Evolutionary conservation across 495 filamentous ascomycete genomes (phyloP).

Genomic region (Daldinia bambusicola): DNA sequence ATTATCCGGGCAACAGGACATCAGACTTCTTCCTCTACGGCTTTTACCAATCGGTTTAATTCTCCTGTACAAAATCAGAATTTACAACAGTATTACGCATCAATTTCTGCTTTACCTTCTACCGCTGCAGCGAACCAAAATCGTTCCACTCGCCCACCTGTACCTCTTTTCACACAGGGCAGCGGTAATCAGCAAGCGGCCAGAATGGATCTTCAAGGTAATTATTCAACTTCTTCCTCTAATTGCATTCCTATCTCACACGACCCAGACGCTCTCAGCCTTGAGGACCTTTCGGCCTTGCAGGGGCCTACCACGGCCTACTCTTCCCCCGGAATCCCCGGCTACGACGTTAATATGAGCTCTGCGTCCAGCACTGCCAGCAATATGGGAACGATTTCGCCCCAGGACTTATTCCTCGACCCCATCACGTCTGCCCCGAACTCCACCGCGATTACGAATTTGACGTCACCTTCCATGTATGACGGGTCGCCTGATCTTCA

Average conservation of each 20-base stretch:
- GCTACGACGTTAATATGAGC: constrained; percentile 56
- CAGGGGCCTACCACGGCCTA: constrained; percentile 61
- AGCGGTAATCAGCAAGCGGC: constrained; percentile 55
- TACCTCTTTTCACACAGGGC: constrained; percentile 63
- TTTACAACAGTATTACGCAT: constrained; percentile 62
- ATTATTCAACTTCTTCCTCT: constrained; percentile 23
- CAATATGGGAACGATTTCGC: constrained; percentile 80
- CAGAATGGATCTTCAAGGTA: constrained; percentile 63
- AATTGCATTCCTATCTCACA: constrained; percentile 54
- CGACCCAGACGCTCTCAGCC: constrained; percentile 57
- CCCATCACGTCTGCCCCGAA: constrained; percentile 78
- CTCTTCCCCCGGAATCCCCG: constrained; percentile 62
- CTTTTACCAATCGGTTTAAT: constrained; percentile 66
- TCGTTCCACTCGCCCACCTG: constrained; percentile 59
- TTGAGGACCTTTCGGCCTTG: constrained; percentile 63
- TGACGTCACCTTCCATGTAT: constrained; percentile 83
- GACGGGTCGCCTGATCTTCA: constrained; percentile 75
- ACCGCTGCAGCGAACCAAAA: constrained; percentile 58
- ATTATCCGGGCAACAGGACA: constrained; percentile 70
- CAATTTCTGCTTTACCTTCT: constrained; percentile 59
- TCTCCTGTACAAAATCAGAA: constrained; percentile 55
- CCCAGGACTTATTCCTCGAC: constrained; percentile 81
- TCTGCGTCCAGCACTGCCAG: constrained; percentile 53
- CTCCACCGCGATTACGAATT: constrained; percentile 81
- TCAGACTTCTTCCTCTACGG: constrained; percentile 62